Conservation (phyloP, 2,329 filamentous ascomycete species). For the Shiraia bambusicola region DNA sequence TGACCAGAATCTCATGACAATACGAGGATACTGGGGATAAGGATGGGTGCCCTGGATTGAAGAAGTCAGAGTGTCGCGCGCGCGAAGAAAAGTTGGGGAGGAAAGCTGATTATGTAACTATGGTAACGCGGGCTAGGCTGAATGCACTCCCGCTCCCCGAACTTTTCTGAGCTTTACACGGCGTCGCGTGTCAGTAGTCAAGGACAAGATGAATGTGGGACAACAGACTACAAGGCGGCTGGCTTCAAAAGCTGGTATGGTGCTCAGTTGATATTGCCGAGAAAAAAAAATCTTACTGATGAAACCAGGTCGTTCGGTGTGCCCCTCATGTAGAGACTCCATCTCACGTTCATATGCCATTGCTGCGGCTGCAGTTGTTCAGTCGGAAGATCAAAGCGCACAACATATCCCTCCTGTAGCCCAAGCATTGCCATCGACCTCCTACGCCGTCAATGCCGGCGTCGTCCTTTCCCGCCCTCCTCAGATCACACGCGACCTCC, state of each 20-base stretch:
- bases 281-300: slow-evolving; percentile 20
- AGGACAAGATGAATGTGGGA: slow-evolving; percentile 46
- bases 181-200: slow-evolving; percentile 11
- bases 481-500: slow-evolving; percentile 78
- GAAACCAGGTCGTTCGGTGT: slow-evolving; percentile 46
- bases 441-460: slow-evolving; percentile 58
- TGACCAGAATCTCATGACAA: slow-evolving; percentile 73
- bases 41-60: slow-evolving; percentile 65
- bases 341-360: slow-evolving; percentile 42
- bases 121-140: slow-evolving; percentile 26
- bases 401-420: slow-evolving; percentile 40
- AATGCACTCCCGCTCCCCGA: slow-evolving; percentile 35
- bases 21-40: slow-evolving; percentile 86
- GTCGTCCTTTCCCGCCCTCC: slow-evolving; percentile 87
- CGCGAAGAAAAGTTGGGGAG: slow-evolving; percentile 22
- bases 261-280: slow-evolving; percentile 5
- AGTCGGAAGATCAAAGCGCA: slow-evolving; percentile 30
- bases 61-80: slow-evolving; percentile 24
- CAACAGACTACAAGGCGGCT: slow-evolving; percentile 49
- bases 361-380: slow-evolving; percentile 41
- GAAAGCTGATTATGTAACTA: slow-evolving; percentile 7
- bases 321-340: slow-evolving; percentile 49
- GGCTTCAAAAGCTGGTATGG: slow-evolving; percentile 44
- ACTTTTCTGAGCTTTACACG: slow-evolving; percentile 25
- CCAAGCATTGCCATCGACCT: slow-evolving; percentile 44